Evolutionary conservation across 208 protist genomes (phyloP).

Genomic region (Acanthamoeba triangularis): DNA sequence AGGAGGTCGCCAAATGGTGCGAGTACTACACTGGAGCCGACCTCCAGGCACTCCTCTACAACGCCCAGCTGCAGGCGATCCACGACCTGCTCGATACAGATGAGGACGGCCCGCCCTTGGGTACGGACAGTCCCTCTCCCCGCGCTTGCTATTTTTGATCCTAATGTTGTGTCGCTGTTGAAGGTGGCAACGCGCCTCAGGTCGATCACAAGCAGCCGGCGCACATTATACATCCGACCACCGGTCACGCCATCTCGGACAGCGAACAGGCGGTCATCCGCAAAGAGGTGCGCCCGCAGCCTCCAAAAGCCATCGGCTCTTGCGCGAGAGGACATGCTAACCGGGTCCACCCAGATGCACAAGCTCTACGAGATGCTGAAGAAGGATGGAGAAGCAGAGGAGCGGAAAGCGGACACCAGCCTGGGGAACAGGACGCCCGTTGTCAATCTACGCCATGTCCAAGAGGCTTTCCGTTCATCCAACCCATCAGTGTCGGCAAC

Average conservation of each 20-base stretch:
- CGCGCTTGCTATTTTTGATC: background rate
- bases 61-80: constrained; percentile 80
- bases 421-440: constrained; percentile 37
- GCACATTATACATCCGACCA: background rate
- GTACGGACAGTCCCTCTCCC: background rate
- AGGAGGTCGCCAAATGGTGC: constrained; percentile 66
- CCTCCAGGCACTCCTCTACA: constrained; percentile 84
- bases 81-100: constrained; percentile 79
- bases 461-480: constrained; percentile 66
- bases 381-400: background rate
- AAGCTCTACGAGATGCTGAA: background rate
- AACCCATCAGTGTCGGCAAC: constrained; percentile 68
- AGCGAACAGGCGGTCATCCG: background rate
- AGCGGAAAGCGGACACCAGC: background rate
- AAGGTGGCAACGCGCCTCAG: background rate
- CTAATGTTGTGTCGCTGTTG: background rate
- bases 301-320: background rate
- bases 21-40: constrained; percentile 86
- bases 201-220: background rate
- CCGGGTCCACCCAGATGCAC: constrained; percentile 12
- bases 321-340: no score
- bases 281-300: background rate
- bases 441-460: constrained; percentile 69
- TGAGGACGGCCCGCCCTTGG: background rate
- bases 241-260: constrained; percentile 60